Conservation (phyloP, 1,284 basidiomycete genomes). For the Tilletia setariae region DNA sequence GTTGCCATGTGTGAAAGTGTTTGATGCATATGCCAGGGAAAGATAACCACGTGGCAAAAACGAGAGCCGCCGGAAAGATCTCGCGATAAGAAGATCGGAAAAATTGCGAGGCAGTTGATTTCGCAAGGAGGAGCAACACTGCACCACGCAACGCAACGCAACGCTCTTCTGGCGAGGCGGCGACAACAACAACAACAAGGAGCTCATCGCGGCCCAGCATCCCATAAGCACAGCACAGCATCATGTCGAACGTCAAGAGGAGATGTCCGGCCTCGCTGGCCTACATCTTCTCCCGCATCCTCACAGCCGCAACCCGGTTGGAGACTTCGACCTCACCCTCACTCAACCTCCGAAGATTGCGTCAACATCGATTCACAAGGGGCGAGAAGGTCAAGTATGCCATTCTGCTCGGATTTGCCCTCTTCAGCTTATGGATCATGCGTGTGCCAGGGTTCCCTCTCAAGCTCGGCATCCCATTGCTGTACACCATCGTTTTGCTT, state of each 20-base stretch:
- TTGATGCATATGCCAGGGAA: no score
- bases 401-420: slow-evolving; percentile 56
- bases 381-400: slow-evolving; percentile 47
- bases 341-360: slow-evolving; percentile 38
- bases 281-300: slow-evolving; percentile 42
- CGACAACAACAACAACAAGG: no score
- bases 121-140: no score
- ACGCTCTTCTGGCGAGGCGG: no score
- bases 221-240: background rate
- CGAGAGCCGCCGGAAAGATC: no score
- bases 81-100: no score
- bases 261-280: slow-evolving; percentile 31
- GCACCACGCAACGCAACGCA: no score
- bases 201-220: no score
- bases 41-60: no score
- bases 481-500: slow-evolving; percentile 69
- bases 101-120: no score
- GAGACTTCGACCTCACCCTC: slow-evolving; percentile 41
- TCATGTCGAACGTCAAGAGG: slow-evolving; percentile 15
- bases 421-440: slow-evolving; percentile 78
- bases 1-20: no score
- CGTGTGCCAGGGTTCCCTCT: slow-evolving; percentile 65
- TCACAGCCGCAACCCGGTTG: slow-evolving; percentile 44
- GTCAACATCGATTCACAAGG: slow-evolving; percentile 34
- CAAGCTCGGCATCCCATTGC: slow-evolving; percentile 75